Conservation (phyloP, 2,329 filamentous ascomycete species). For the Botrytis deweyae region DNA sequence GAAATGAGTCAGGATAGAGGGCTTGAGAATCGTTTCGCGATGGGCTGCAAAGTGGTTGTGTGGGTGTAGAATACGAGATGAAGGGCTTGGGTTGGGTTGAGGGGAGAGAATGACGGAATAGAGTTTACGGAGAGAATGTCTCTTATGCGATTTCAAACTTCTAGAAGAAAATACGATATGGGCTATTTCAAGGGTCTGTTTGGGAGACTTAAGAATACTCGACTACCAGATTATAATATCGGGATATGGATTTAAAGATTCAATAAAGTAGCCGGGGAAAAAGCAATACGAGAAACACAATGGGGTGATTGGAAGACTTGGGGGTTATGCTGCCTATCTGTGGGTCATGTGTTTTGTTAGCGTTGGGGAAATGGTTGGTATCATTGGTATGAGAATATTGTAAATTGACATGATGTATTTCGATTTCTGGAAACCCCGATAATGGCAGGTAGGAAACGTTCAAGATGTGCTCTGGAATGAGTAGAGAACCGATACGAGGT, state of each 20-base stretch:
- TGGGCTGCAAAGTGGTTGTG: neutral
- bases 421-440: neutral
- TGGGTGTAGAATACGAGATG: neutral
- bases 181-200: neutral
- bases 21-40: neutral
- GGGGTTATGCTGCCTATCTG: neutral
- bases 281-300: neutral
- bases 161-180: neutral
- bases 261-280: neutral
- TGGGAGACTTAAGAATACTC: neutral
- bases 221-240: neutral
- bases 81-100: neutral
- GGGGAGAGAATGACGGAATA: neutral
- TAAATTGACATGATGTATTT: neutral
- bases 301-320: neutral
- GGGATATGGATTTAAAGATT: neutral
- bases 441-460: neutral
- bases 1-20: neutral
- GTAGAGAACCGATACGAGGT: neutral
- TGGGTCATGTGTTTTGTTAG: neutral
- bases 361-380: neutral
- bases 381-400: neutral
- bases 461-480: neutral
- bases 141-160: neutral
- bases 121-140: neutral